Percentiles rank a stretch among this genome's conserved stretches.
Conservation (phyloP, 139 green algal species). For the Chlorella sp. region DNA sequence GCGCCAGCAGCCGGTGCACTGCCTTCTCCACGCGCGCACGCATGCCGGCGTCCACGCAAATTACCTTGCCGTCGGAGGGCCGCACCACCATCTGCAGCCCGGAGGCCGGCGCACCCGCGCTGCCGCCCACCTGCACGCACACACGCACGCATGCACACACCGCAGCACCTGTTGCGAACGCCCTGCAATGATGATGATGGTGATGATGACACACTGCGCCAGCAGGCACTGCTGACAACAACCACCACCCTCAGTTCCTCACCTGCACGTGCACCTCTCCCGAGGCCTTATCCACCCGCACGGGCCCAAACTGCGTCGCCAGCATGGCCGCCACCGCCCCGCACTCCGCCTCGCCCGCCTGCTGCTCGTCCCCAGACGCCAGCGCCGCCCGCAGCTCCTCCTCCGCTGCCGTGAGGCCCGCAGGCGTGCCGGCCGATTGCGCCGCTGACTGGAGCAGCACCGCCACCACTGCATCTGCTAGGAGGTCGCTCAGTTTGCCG, state of each 20-base stretch:
- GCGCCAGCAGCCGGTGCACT: slow-evolving; percentile 48
- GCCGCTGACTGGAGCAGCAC: slow-evolving; percentile 68
- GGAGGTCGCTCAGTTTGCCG: slow-evolving; percentile 74
- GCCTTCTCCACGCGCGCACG: slow-evolving; percentile 46
- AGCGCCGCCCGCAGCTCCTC: slow-evolving; percentile 19
- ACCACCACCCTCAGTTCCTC: neutral
- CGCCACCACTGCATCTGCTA: slow-evolving; percentile 91
- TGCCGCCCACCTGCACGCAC: neutral
- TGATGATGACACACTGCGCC: neutral
- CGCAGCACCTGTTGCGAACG: neutral
- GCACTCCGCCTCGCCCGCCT: slow-evolving; percentile 41
- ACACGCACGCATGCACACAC: neutral
- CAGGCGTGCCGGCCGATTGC: neutral
- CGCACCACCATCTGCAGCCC: neutral
- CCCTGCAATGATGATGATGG: neutral
- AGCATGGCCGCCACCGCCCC: slow-evolving; percentile 59
- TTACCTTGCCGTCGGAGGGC: slow-evolving; percentile 49
- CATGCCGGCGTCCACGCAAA: slow-evolving; percentile 51
- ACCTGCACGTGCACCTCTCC: slow-evolving; percentile 13
- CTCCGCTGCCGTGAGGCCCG: slow-evolving; percentile 29
- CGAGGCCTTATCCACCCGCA: slow-evolving; percentile 35
- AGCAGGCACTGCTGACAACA: neutral
- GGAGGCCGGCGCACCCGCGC: neutral
- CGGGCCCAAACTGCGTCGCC: slow-evolving; percentile 66
- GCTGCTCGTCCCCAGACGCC: slow-evolving; percentile 31